Conservation (phyloP, 2,329 filamentous ascomycete species). For the Diaporthe caulivora region DNA sequence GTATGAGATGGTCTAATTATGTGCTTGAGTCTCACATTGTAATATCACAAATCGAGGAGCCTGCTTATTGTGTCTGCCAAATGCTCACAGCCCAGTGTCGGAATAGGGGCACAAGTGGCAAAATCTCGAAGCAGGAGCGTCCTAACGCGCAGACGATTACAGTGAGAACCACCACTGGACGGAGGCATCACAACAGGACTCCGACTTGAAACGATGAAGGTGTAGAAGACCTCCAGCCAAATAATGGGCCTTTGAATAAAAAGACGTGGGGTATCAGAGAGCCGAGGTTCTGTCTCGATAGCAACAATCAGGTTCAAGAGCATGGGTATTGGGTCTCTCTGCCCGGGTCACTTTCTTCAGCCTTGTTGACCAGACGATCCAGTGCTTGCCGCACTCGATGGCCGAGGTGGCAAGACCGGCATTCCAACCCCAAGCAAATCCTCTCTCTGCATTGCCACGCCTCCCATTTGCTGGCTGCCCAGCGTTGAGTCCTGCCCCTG, state of each 20-base stretch:
- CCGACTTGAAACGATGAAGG: no score
- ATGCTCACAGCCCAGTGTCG: background rate
- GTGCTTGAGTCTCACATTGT: background rate
- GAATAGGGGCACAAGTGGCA: no score
- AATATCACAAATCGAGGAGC: background rate
- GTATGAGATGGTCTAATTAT: background rate
- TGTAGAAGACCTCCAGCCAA: background rate
- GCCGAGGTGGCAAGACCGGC: constrained; percentile 54
- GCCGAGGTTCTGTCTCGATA: background rate
- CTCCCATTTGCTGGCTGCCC: constrained; percentile 50
- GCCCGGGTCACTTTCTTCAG: background rate
- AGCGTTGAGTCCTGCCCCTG: constrained; percentile 42
- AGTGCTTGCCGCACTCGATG: constrained; percentile 55
- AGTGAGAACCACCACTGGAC: background rate
- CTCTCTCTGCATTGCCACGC: constrained; percentile 58
- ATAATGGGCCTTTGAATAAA: background rate
- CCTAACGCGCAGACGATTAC: background rate
- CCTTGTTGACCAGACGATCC: constrained; percentile 49
- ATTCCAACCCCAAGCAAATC: constrained; percentile 45
- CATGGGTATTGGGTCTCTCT: background rate
- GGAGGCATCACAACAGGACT: background rate
- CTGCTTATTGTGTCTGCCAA: background rate
- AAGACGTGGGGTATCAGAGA: constrained; percentile 17
- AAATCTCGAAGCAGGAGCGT: no score
- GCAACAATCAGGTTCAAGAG: background rate